Conservation (phyloP, 129 eudicot species). For the Flaveria brownii region DNA sequence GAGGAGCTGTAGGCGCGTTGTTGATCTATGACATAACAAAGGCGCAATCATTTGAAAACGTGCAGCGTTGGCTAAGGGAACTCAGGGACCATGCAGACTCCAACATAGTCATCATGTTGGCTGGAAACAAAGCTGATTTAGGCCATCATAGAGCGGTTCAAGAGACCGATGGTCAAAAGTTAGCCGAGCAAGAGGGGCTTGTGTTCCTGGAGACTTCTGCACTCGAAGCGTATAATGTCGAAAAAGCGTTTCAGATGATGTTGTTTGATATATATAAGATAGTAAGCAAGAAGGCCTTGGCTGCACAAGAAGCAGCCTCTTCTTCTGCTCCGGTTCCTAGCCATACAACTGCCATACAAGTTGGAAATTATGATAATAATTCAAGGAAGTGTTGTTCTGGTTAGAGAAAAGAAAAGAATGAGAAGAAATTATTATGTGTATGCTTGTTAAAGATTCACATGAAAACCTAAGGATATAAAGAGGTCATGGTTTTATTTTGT, state of each 20-base stretch:
- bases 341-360: constrained; percentile 80
- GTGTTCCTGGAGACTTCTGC: constrained; percentile 93
- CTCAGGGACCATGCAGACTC: constrained; percentile 91
- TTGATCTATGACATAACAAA: constrained; percentile 88
- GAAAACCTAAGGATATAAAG: constrained; percentile 10
- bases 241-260: constrained; percentile 79
- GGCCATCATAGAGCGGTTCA: constrained; percentile 65
- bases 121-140: constrained; percentile 82
- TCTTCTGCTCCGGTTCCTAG: constrained; percentile 52
- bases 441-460: constrained; percentile 26
- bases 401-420: constrained; percentile 15
- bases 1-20: constrained; percentile 95
- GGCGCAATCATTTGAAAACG: constrained; percentile 81
- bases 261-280: constrained; percentile 74
- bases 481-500: background rate
- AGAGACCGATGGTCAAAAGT: constrained; percentile 52
- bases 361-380: constrained; percentile 51
- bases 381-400: constrained; percentile 63
- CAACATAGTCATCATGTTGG: constrained; percentile 91
- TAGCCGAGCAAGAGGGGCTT: constrained; percentile 75
- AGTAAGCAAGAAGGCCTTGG: constrained; percentile 84
- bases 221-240: constrained; percentile 76
- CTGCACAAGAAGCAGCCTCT: constrained; percentile 78
- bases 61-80: constrained; percentile 80
- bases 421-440: constrained; percentile 21